These are phyloP conservation scores for Hanseniaspora nectarophila DNA, from an alignment of 805 yeast species.

Conservation along the genomic window DNA sequence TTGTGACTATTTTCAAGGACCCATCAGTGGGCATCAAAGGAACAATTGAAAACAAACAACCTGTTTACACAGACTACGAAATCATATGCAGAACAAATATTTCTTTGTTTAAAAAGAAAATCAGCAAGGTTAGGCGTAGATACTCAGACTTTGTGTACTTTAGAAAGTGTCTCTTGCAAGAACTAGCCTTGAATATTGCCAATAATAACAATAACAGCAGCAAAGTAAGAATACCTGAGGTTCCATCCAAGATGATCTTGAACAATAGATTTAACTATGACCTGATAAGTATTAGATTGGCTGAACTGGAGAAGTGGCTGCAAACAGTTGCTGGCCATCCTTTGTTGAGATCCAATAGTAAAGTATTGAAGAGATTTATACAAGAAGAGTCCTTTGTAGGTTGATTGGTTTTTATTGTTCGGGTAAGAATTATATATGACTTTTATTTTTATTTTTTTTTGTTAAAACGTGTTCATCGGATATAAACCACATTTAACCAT, in stretches of 20 bases:
- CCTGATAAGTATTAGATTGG: slow-evolving; percentile 69
- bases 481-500: no score
- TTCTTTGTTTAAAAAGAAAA: slow-evolving; percentile 63
- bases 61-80: slow-evolving; percentile 81
- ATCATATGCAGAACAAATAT: slow-evolving; percentile 80
- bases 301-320: slow-evolving; percentile 72
- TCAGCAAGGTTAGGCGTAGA: slow-evolving; percentile 64
- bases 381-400: slow-evolving; percentile 53
- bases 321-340: slow-evolving; percentile 85
- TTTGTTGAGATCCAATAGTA: slow-evolving; percentile 73
- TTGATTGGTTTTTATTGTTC: slow-evolving; percentile 11
- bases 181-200: slow-evolving; percentile 36
- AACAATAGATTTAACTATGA: slow-evolving; percentile 67
- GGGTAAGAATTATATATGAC: no score
- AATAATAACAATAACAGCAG: slow-evolving; percentile 19
- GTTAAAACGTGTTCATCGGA: no score
- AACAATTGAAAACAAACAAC: slow-evolving; percentile 21
- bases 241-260: slow-evolving; percentile 78
- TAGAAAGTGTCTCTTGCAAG: slow-evolving; percentile 59
- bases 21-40: neutral
- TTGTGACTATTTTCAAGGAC: neutral
- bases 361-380: slow-evolving; percentile 65
- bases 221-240: slow-evolving; percentile 68
- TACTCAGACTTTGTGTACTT: slow-evolving; percentile 84
- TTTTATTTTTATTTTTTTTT: no score